Evolutionary conservation across 2,329 filamentous ascomycete genomes (phyloP).

Genomic region (Hypoxylon sp.): DNA sequence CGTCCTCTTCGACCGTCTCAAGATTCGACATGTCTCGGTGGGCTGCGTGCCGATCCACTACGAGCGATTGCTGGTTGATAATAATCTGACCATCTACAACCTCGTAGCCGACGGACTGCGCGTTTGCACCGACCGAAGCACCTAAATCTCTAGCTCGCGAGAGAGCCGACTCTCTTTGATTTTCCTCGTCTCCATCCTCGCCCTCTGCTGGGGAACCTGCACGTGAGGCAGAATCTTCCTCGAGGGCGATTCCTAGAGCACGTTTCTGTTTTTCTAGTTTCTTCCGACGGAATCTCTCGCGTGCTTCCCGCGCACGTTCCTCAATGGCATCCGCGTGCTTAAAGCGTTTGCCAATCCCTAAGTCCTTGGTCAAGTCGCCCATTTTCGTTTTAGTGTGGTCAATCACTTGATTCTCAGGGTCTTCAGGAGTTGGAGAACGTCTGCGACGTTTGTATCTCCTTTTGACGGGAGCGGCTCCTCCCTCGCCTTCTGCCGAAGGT

Average conservation of each 20-base stretch:
- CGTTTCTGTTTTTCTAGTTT: slow-evolving; percentile 58
- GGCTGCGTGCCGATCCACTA: slow-evolving; percentile 76
- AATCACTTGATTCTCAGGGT: slow-evolving; percentile 73
- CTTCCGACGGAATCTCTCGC: slow-evolving; percentile 56
- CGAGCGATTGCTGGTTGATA: slow-evolving; percentile 76
- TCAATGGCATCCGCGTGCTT: slow-evolving; percentile 80
- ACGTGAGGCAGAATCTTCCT: slow-evolving; percentile 41
- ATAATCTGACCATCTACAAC: slow-evolving; percentile 81
- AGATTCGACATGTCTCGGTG: slow-evolving; percentile 62
- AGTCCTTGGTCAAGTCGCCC: slow-evolving; percentile 78
- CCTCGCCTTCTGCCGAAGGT: slow-evolving; percentile 42
- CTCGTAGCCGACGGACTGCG: slow-evolving; percentile 59
- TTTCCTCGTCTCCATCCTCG: slow-evolving; percentile 26
- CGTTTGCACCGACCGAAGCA: slow-evolving; percentile 47
- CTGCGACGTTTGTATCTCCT: slow-evolving; percentile 50
- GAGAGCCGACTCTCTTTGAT: slow-evolving; percentile 41
- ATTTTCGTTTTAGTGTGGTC: slow-evolving; percentile 78
- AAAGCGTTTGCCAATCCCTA: slow-evolving; percentile 81
- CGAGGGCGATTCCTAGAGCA: slow-evolving; percentile 47
- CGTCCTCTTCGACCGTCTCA: slow-evolving; percentile 81
- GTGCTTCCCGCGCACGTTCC: slow-evolving; percentile 70
- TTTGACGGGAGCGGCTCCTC: slow-evolving; percentile 45
- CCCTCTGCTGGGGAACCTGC: slow-evolving; percentile 46
- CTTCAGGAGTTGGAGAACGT: slow-evolving; percentile 72
- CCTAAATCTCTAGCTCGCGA: slow-evolving; percentile 46